A percentile compares a stretch with the other conserved stretches of the same genome.
Conservation (phyloP, 495 filamentous ascomycete genomes). For the Lineolata rhizophorae region DNA sequence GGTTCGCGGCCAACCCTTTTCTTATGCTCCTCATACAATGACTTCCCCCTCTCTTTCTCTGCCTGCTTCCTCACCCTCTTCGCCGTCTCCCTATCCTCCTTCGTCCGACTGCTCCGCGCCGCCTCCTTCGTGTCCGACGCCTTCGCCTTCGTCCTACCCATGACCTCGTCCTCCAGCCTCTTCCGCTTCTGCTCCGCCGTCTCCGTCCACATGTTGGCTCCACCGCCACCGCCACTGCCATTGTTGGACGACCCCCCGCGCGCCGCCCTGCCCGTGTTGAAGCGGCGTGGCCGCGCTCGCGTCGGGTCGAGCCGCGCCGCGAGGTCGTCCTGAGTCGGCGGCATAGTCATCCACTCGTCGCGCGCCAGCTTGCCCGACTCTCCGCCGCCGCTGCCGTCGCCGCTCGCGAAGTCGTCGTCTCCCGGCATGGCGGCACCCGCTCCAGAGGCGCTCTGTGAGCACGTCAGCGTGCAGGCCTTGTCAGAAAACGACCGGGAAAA, state of each 20-base stretch:
- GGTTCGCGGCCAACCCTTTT: constrained; percentile 27
- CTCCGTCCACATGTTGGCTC: constrained; percentile 60
- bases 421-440: neutral
- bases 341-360: constrained; percentile 89
- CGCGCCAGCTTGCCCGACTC: constrained; percentile 24
- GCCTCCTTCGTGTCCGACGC: constrained; percentile 10
- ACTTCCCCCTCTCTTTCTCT: constrained; percentile 38
- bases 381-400: too few relatives aligned
- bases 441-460: constrained; percentile 5
- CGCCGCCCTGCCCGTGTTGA: constrained; percentile 48
- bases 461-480: constrained; percentile 1
- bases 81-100: constrained; percentile 23
- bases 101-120: constrained; percentile 7
- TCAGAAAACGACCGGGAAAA: neutral
- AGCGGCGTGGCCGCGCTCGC: constrained; percentile 60
- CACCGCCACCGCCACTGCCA: constrained; percentile 20
- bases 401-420: neutral
- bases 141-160: constrained; percentile 38
- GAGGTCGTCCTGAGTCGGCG: constrained; percentile 42
- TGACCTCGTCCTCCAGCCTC: constrained; percentile 61
- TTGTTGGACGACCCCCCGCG: constrained; percentile 9
- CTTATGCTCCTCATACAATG: constrained; percentile 41
- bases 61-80: constrained; percentile 34
- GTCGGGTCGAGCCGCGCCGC: constrained; percentile 61
- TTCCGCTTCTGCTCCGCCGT: constrained; percentile 73